Base-by-base conservation (phyloP, 2,329 filamentous ascomycete genomes). In the Cordyceps javanica region DNA sequence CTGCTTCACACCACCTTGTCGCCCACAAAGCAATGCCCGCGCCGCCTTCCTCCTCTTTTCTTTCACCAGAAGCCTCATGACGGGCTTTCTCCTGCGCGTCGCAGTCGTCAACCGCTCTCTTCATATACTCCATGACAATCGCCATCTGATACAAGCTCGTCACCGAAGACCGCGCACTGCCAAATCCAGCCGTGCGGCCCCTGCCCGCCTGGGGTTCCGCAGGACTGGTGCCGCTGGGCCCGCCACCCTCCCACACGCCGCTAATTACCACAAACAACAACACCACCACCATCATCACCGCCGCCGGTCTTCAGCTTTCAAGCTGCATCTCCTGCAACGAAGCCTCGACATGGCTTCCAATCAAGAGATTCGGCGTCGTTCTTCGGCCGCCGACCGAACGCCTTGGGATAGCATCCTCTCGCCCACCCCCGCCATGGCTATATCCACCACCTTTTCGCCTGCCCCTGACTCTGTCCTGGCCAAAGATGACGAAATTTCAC, bases 71-170 rank as follows among this genome's bases (percentile, higher is more conserved):
- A 36, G 39, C 63, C 67, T 66, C 75, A 81, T 81, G 78, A 77
- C 73, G 66, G 71, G 69, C 65, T 74, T 73, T 66, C 72, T 78
- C 60, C 66, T 79, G 59, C 70, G 72, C 68, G 70, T 78, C 62
- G 80, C 77, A 68, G 73, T 74, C 66, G 68, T 73, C 63, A 74
- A 77, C 68, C 72, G 75, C 65, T 74, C 75, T 64, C 71, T 70
- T 69, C 65, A 72, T 68, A 70, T 79, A 66, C 70, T 76, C 62
- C 66, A 77, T 71, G 73, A 79, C 62, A 70, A 73, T 60, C 70
- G 70, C 62, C 72, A 72, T 62, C 66, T 77, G 62, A 72, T 70
- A 60, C 71, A 67, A 62, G 61, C 64, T 56, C 66, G 72, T 63
- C 63, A 72, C 19, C 41, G 32, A 66, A 75, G 72, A 72, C 72